Conservation (phyloP, 345 rosid genomes). For the Stellera chamaejasme region DNA sequence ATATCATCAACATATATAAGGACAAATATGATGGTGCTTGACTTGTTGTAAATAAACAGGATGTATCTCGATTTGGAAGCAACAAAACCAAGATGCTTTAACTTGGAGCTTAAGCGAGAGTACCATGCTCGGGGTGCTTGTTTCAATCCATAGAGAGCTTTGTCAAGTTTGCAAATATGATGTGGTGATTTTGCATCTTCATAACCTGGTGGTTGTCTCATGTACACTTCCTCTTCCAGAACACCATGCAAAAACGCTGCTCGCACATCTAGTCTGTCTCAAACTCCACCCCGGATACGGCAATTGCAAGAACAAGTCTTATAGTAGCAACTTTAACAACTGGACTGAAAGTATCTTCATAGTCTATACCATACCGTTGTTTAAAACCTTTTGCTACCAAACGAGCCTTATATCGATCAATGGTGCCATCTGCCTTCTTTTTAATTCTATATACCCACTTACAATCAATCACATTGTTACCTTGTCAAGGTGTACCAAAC, state of each 20-base stretch:
- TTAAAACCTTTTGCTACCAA: not conserved
- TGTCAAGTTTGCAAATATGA: too few species aligned
- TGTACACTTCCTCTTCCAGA: not conserved
- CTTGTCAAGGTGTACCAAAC: accelerated
- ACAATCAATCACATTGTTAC: too few species aligned
- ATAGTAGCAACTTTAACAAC: not conserved
- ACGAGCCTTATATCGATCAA: not conserved
- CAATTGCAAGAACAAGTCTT: not conserved
- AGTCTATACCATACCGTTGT: not conserved
- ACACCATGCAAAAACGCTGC: not conserved
- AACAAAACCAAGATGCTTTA: too few species aligned
- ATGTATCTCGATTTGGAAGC: too few species aligned
- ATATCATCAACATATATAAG: too few species aligned
- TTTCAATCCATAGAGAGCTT: too few species aligned
- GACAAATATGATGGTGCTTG: too few species aligned
- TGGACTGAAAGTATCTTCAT: not conserved
- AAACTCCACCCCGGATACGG: not conserved
- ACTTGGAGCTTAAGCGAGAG: too few species aligned
- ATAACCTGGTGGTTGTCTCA: not conserved
- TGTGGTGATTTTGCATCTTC: not conserved
- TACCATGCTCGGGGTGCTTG: too few species aligned
- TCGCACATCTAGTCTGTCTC: not conserved
- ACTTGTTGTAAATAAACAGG: too few species aligned
- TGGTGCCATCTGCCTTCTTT: not conserved
- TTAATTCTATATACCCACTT: not conserved